Percentiles rank a stretch among this genome's conserved stretches.
Evolutionary conservation across 345 rosid species (phyloP).

Genomic region (Rhodamnia rubescens): DNA sequence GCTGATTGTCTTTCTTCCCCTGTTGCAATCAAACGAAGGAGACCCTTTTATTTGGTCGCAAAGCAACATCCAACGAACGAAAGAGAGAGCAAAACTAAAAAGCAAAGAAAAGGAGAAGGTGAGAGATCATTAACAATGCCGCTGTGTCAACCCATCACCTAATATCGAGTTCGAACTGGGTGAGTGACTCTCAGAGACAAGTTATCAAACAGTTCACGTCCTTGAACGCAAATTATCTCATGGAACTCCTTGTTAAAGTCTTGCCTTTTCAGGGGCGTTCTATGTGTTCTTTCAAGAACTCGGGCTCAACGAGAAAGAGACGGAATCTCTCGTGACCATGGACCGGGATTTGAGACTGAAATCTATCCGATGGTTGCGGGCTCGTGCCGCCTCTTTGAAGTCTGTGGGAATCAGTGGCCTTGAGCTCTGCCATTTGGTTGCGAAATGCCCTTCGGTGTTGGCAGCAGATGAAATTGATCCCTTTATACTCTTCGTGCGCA

Average conservation of each 20-base stretch:
- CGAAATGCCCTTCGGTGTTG: constrained; percentile 35
- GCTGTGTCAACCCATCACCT: not conserved
- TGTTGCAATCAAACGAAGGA: too few species aligned
- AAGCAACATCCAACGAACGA: too few species aligned
- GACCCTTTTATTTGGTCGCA: too few species aligned
- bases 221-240: not conserved
- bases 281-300: constrained; percentile 19
- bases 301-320: constrained; percentile 17
- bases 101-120: too few species aligned
- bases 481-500: constrained; percentile 27
- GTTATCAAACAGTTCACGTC: rapidly evolving
- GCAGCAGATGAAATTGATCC: constrained; percentile 38
- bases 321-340: constrained; percentile 16
- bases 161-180: not conserved
- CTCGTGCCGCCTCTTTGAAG: constrained; percentile 29
- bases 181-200: not conserved
- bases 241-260: not conserved
- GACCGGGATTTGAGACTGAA: constrained; percentile 24
- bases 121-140: not conserved
- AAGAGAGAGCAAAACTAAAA: too few species aligned
- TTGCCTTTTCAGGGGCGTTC: not conserved
- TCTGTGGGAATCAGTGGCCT: constrained; percentile 37
- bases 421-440: constrained; percentile 36
- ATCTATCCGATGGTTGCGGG: constrained; percentile 22
- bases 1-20: too few species aligned